Conservation (phyloP, 2,329 filamentous ascomycete species). For the Monosporascus ibericus region DNA sequence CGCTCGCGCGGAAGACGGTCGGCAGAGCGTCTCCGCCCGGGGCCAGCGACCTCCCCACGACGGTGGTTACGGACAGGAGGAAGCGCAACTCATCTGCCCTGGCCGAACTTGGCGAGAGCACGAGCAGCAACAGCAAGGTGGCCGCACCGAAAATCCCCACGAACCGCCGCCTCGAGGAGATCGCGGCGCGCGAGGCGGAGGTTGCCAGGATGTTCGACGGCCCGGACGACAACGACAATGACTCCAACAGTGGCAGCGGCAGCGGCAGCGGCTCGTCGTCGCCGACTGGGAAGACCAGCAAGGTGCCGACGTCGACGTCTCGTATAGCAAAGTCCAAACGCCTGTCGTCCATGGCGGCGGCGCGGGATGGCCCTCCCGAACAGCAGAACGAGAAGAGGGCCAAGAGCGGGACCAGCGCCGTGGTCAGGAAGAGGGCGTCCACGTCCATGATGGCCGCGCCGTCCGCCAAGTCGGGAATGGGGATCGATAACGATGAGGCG, state of each 20-base stretch:
- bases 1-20: constrained; percentile 35
- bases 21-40: not conserved
- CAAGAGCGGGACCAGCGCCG: not conserved
- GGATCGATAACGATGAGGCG: constrained; percentile 12
- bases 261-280: not conserved
- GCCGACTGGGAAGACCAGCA: constrained; percentile 8
- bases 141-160: constrained; percentile 7
- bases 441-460: constrained; percentile 33
- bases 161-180: constrained; percentile 21
- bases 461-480: constrained; percentile 26
- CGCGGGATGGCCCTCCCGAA: constrained; percentile 19
- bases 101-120: constrained; percentile 4
- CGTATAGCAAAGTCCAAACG: constrained; percentile 31
- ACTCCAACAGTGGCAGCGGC: not conserved
- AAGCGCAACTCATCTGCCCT: constrained; percentile 32
- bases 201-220: constrained; percentile 20
- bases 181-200: constrained; percentile 23
- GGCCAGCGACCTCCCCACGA: constrained; percentile 21
- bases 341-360: constrained; percentile 34
- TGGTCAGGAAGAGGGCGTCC: constrained; percentile 33
- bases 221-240: constrained; percentile 44
- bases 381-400: constrained; percentile 15
- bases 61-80: constrained; percentile 32
- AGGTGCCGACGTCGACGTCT: constrained; percentile 21
- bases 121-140: not conserved